Percentiles rank a stretch among this genome's conserved stretches.
phyloP scores from a whole-genome alignment of 768 basidiomycete genomes.

The Lyophyllum decastes region DNA sequence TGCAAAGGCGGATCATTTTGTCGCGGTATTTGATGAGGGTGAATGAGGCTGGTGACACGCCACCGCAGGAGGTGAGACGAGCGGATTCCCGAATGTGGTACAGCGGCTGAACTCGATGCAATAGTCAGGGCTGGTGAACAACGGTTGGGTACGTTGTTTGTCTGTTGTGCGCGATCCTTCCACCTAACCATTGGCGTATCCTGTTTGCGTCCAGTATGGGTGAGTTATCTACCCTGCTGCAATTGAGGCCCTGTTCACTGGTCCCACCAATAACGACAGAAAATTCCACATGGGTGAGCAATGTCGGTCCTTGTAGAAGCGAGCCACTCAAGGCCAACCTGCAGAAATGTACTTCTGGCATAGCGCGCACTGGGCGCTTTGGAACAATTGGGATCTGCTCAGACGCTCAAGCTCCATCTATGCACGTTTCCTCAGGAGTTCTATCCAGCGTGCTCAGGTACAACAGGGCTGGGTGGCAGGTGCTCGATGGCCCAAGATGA shows the following conservation, averaged over 20 bases:
- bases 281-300: slow-evolving; percentile 62
- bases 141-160: slow-evolving; percentile 49
- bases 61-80: slow-evolving; percentile 55
- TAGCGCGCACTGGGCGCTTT: slow-evolving; percentile 57
- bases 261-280: slow-evolving; percentile 26
- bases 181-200: background rate
- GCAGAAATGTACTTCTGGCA: slow-evolving; percentile 63
- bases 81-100: background rate
- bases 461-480: slow-evolving; percentile 55
- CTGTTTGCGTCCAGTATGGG: slow-evolving; percentile 33
- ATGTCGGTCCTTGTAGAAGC: background rate
- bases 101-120: background rate
- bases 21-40: slow-evolving; percentile 59
- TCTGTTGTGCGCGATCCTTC: background rate
- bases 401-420: slow-evolving; percentile 45
- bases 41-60: slow-evolving; percentile 57
- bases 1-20: slow-evolving; percentile 57
- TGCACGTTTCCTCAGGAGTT: slow-evolving; percentile 45
- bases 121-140: slow-evolving; percentile 56
- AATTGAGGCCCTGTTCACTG: background rate
- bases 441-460: slow-evolving; percentile 47
- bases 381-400: slow-evolving; percentile 63
- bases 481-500: slow-evolving; percentile 69
- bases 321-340: background rate
- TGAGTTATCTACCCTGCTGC: slow-evolving; percentile 17